These are phyloP conservation scores for Ophiostoma triangulosporum DNA, from an alignment of 2,329 filamentous ascomycete species.

Conservation along the genomic window DNA sequence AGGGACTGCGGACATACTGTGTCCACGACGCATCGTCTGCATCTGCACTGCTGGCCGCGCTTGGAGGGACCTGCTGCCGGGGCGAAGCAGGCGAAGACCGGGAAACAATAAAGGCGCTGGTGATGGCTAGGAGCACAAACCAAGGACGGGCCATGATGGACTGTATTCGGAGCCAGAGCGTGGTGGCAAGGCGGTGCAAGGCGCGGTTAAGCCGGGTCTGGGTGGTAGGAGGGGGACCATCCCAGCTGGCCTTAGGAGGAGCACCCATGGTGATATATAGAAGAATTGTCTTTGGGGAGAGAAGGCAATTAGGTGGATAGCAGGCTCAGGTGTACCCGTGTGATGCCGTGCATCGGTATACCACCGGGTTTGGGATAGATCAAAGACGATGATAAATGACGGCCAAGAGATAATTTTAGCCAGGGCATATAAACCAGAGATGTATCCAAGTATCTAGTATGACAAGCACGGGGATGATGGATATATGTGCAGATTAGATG, in stretches of 20 bases:
- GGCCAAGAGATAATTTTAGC: too few relatives aligned
- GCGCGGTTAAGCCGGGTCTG: not conserved
- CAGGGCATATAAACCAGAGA: too few relatives aligned
- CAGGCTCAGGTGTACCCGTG: not conserved
- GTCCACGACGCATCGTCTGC: slow-evolving; percentile 22
- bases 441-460: too few relatives aligned
- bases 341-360: not conserved
- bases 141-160: not conserved
- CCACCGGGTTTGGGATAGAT: not conserved
- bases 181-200: not conserved
- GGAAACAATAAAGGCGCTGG: not conserved
- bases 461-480: too few relatives aligned
- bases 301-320: not conserved
- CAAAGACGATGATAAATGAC: too few relatives aligned
- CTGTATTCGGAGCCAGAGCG: not conserved
- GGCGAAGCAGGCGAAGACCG: not conserved
- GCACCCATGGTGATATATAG: not conserved
- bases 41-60: not conserved
- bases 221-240: not conserved
- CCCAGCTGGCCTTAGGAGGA: not conserved
- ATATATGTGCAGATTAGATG: too few relatives aligned
- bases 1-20: slow-evolving; percentile 26
- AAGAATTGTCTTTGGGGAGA: not conserved
- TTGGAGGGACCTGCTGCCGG: slow-evolving; percentile 1
- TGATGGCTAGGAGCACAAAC: not conserved